Conservation (phyloP, 352 stramenopile genomes). For the Pythium guiyangense region DNA sequence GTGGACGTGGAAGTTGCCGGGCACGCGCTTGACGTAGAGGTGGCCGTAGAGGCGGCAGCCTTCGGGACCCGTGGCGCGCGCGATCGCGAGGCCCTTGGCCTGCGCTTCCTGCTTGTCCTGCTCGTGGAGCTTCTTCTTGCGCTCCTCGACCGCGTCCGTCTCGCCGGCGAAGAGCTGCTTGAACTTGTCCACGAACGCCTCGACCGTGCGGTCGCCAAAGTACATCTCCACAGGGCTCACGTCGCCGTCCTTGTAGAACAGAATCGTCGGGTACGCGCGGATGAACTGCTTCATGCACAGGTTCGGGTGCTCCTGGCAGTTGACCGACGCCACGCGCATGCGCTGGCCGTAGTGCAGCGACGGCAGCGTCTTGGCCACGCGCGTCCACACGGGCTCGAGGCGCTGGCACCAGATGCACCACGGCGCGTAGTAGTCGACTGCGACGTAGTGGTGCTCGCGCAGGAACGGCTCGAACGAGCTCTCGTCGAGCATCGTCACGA, state of each 20-base stretch:
- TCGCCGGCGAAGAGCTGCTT: constrained; percentile 83
- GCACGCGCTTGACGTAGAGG: constrained; percentile 89
- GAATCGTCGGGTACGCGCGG: constrained; percentile 95
- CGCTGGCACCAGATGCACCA: constrained; percentile 97
- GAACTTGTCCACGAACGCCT: constrained; percentile 89
- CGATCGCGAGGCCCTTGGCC: constrained; percentile 54
- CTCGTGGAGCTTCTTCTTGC: constrained; percentile 93
- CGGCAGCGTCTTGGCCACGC: constrained; percentile 89
- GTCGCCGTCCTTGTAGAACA: constrained; percentile 94
- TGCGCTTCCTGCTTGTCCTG: constrained; percentile 88
- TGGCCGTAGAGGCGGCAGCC: constrained; percentile 76
- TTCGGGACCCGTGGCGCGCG: constrained; percentile 60
- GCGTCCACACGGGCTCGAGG: constrained; percentile 95
- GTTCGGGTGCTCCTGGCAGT: constrained; percentile 92
- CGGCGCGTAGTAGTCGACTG: constrained; percentile 95
- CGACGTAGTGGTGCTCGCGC: constrained; percentile 93
- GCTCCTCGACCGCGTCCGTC: constrained; percentile 58
- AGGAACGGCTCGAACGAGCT: constrained; percentile 91
- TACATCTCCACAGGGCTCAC: constrained; percentile 92
- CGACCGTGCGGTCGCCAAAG: constrained; percentile 92
- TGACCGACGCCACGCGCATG: constrained; percentile 83
- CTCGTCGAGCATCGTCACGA: constrained; percentile 75
- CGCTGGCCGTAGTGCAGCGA: constrained; percentile 81
- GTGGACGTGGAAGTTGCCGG: constrained; percentile 98
- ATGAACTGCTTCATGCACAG: constrained; percentile 95